A percentile compares a stretch with the other conserved stretches of the same genome.
Conservation (phyloP, 148 eudicot genomes). For the Vaccinium darrowii region DNA sequence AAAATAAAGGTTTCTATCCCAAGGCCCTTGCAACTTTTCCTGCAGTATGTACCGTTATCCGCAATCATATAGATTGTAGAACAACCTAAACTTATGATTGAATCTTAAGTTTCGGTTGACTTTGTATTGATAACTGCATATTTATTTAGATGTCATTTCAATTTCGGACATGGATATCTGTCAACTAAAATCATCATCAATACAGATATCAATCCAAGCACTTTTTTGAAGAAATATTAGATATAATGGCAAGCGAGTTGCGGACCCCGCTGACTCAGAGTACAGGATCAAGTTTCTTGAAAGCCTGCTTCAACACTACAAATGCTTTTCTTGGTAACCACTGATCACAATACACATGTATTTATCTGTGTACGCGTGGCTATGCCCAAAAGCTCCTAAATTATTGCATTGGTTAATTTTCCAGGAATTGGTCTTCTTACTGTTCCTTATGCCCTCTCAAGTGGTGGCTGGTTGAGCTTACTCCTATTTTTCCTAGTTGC, state of each 20-base stretch:
- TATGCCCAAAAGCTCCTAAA: neutral
- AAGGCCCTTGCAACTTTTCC: neutral
- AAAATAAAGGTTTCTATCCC: neutral
- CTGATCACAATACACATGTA: neutral
- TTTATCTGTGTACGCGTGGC: neutral
- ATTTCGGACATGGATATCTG: neutral
- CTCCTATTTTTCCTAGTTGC: slow-evolving; percentile 23
- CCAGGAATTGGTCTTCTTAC: slow-evolving; percentile 42
- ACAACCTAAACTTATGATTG: neutral
- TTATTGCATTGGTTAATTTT: neutral
- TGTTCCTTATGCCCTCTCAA: slow-evolving; percentile 35
- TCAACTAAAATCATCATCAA: neutral
- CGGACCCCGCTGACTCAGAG: slow-evolving; percentile 21
- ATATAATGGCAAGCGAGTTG: slow-evolving; percentile 19
- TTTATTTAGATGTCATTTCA: too few species aligned
- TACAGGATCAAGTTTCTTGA: slow-evolving; percentile 34
- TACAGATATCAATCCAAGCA: neutral
- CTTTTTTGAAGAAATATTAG: neutral
- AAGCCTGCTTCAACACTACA: slow-evolving; percentile 40
- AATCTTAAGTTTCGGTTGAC: too few species aligned
- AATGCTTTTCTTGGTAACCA: slow-evolving; percentile 37
- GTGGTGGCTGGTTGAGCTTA: slow-evolving; percentile 40
- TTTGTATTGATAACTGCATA: too few species aligned
- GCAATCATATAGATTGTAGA: neutral
- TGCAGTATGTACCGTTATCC: neutral